A percentile compares a stretch with the other conserved stretches of the same genome.
Conservation (phyloP, 352 stramenopile genomes). For the Heterotrichella gracilis region DNA sequence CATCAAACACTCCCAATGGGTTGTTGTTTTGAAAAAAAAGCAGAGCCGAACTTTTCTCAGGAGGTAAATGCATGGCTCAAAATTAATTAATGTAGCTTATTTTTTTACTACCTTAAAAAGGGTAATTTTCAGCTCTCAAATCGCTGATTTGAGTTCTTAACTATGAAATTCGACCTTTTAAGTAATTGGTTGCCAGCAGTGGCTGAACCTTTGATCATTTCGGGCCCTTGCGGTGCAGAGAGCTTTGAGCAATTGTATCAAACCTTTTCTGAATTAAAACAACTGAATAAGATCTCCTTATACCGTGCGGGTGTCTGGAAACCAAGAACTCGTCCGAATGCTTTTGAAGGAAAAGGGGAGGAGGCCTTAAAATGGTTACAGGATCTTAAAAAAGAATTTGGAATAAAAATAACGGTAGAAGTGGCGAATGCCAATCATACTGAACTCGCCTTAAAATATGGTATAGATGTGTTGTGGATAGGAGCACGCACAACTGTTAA, state of each 20-base stretch:
- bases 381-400: background rate
- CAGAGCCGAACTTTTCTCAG: background rate
- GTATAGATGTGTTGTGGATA: background rate
- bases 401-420: background rate
- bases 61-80: background rate
- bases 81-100: background rate
- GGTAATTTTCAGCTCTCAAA: background rate
- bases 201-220: background rate
- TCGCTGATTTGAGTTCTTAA: background rate
- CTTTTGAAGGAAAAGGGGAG: background rate
- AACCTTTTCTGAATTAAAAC: background rate
- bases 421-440: background rate
- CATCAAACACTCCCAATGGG: background rate
- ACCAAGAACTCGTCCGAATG: background rate
- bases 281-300: background rate
- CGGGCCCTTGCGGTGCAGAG: background rate
- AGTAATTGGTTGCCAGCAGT: background rate
- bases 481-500: background rate
- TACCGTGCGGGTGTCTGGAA: background rate
- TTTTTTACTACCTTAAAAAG: constrained; percentile 1
- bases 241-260: background rate
- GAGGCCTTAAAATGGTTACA: background rate
- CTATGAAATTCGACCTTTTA: background rate
- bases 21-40: background rate
- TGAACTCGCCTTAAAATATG: background rate